Conservation (phyloP, 306 rosid genomes). For the Astragalus membranaceus region DNA sequence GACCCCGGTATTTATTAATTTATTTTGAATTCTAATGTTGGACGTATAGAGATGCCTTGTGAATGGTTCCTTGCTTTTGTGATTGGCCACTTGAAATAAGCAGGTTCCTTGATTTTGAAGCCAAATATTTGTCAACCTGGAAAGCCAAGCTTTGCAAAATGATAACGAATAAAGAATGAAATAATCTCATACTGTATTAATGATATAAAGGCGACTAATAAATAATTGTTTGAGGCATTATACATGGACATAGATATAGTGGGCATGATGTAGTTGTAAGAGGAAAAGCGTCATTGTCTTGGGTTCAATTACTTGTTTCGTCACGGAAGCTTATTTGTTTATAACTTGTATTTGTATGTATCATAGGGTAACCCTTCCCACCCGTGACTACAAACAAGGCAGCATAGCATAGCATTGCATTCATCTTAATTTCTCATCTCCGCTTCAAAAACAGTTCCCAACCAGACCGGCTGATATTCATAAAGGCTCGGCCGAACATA, state of each 20-base stretch:
- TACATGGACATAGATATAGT: neutral
- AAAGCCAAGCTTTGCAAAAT: conserved; percentile 19
- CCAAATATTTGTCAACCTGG: conserved; percentile 36
- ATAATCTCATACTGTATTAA: too few relatives aligned
- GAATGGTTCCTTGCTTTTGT: conserved; percentile 27
- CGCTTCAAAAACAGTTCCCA: too few relatives aligned
- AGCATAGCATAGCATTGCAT: neutral
- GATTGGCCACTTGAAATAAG: conserved; percentile 33
- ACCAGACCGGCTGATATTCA: too few relatives aligned
- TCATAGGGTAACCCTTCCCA: neutral
- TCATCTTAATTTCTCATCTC: neutral
- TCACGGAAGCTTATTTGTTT: neutral
- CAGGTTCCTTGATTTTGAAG: conserved; percentile 48
- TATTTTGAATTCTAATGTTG: neutral
- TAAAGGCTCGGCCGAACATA: too few relatives aligned
- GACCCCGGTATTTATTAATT: conserved; percentile 23
- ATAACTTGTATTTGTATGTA: too few relatives aligned
- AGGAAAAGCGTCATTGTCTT: neutral
- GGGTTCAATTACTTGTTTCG: conserved; percentile 2
- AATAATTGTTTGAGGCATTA: neutral
- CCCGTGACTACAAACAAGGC: neutral
- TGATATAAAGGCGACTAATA: neutral
- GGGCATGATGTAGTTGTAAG: neutral
- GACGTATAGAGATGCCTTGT: conserved; percentile 24
- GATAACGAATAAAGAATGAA: neutral